Conservation (phyloP, 2,329 filamentous ascomycete genomes). For the Paramyrothecium roridum region DNA sequence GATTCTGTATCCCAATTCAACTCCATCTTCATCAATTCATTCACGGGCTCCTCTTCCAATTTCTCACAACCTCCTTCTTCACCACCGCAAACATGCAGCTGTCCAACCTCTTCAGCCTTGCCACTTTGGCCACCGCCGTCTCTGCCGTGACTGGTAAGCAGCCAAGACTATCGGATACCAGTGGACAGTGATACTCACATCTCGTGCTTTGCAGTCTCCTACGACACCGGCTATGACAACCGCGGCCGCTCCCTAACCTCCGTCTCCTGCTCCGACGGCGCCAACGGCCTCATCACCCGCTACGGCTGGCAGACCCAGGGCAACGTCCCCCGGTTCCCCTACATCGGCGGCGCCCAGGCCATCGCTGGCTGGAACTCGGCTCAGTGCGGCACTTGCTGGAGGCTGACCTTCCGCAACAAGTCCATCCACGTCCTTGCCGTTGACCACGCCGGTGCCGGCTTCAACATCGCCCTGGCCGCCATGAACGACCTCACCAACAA, state of each 20-base stretch:
- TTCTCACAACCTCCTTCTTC: conserved; percentile 8
- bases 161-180: background rate
- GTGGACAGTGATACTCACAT: conserved; percentile 9
- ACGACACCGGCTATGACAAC: conserved; percentile 70
- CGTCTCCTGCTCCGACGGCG: conserved; percentile 66
- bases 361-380: conserved; percentile 55
- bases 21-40: conserved; percentile 5
- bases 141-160: conserved; percentile 30
- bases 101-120: conserved; percentile 33
- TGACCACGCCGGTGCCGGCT: conserved; percentile 46
- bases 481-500: conserved; percentile 54
- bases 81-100: conserved; percentile 39
- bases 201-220: conserved; percentile 52
- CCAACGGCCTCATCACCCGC: conserved; percentile 62
- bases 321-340: conserved; percentile 46
- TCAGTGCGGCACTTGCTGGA: conserved; percentile 59
- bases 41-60: conserved; percentile 2
- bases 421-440: conserved; percentile 54
- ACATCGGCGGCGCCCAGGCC: conserved; percentile 51
- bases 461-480: conserved; percentile 56
- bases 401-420: conserved; percentile 46
- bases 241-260: conserved; percentile 47
- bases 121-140: conserved; percentile 32
- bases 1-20: background rate
- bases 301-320: conserved; percentile 57